Evolutionary conservation across 768 basidiomycete genomes (phyloP).

Genomic region (Gelatoporia subvermispora): DNA sequence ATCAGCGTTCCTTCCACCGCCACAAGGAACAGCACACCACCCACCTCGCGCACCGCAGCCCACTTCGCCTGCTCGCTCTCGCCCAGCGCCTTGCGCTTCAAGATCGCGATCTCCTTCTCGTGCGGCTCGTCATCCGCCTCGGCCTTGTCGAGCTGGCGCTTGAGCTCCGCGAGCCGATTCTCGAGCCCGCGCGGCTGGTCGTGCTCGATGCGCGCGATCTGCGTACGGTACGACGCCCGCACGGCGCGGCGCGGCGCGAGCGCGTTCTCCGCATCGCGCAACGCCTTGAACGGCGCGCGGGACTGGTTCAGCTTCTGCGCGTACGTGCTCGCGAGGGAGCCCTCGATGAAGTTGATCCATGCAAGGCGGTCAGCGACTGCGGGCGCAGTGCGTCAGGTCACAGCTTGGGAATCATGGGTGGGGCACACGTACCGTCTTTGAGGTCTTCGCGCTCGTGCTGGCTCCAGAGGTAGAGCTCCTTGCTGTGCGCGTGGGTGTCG

Average conservation of each 20-base stretch:
- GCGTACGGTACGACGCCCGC: conserved; percentile 51
- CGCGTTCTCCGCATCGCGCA: conserved; percentile 65
- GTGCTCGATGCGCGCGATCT: conserved; percentile 64
- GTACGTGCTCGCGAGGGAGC: conserved; percentile 57
- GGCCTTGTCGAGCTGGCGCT: conserved; percentile 60
- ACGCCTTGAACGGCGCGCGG: conserved; percentile 60
- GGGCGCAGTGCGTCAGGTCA: conserved; percentile 3
- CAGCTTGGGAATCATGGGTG: neutral
- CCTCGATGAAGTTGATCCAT: conserved; percentile 75
- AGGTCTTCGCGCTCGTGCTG: conserved; percentile 66
- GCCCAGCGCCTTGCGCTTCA: conserved; percentile 70
- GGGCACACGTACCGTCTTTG: conserved; percentile 55
- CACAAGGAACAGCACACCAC: neutral
- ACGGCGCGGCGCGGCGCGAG: conserved; percentile 59
- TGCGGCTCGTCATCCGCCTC: conserved; percentile 56
- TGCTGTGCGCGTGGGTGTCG: conserved; percentile 69
- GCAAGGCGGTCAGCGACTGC: conserved; percentile 77
- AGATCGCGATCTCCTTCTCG: conserved; percentile 67
- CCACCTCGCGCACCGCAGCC: conserved; percentile 77
- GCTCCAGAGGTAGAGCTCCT: conserved; percentile 84
- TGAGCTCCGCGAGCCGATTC: conserved; percentile 64
- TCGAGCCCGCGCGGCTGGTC: conserved; percentile 61
- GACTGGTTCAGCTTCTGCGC: conserved; percentile 60
- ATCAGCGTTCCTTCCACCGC: conserved; percentile 5
- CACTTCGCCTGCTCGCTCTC: conserved; percentile 78